These are phyloP conservation scores for Avena insularis DNA, from an alignment of 176 grass and related monocot species.

Conservation along the genomic window DNA sequence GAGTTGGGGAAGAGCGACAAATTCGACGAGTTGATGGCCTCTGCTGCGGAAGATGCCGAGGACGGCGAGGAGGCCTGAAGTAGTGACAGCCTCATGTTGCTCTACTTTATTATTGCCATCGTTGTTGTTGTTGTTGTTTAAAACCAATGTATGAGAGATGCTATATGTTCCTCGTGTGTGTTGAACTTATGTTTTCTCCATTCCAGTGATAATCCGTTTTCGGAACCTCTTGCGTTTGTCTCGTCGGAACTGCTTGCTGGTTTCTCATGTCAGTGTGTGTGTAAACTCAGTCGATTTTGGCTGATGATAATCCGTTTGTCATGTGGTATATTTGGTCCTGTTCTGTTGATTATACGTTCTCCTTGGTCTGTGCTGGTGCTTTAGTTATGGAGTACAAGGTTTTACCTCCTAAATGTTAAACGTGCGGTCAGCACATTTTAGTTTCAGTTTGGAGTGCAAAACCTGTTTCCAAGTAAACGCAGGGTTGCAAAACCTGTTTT, in stretches of 20 bases:
- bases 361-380: too few species aligned
- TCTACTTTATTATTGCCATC: neutral
- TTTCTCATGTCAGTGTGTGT: neutral
- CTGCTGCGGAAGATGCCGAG: constrained; percentile 60
- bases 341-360: too few species aligned
- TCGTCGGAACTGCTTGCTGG: neutral
- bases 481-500: neutral
- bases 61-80: constrained; percentile 63
- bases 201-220: constrained; percentile 10
- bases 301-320: neutral
- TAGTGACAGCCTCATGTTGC: neutral
- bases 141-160: constrained; percentile 14
- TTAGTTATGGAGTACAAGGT: too few species aligned
- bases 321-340: too few species aligned
- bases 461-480: neutral
- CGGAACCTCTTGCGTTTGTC: constrained; percentile 16
- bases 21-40: constrained; percentile 93
- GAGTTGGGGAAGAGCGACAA: constrained; percentile 76
- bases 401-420: too few species aligned
- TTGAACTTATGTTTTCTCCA: constrained; percentile 7
- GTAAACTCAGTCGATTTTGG: neutral
- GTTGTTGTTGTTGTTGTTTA: constrained; percentile 29
- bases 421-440: neutral
- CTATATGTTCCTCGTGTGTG: neutral
- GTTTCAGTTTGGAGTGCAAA: neutral